Evolutionary conservation across 2,329 filamentous ascomycete genomes (phyloP).

Genomic region (Ophiognomonia clavigignenti-juglandacearum): DNA sequence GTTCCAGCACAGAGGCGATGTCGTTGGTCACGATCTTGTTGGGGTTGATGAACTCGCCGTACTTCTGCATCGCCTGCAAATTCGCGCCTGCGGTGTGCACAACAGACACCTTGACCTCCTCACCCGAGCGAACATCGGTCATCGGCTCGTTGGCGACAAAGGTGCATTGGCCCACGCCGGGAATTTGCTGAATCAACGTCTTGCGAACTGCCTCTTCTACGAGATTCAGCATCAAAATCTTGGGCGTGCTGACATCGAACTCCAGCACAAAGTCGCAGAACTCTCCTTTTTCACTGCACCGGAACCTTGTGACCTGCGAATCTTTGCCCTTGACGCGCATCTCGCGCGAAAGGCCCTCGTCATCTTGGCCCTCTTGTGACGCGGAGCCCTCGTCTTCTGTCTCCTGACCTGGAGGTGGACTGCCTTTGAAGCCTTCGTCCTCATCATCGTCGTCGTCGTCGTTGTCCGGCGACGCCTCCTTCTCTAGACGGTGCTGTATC

Average conservation of each 20-base stretch:
- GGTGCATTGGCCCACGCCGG: slow-evolving; percentile 68
- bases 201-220: slow-evolving; percentile 76
- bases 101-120: slow-evolving; percentile 45
- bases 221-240: slow-evolving; percentile 87
- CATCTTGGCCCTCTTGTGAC: slow-evolving; percentile 25
- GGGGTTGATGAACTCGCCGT: slow-evolving; percentile 78
- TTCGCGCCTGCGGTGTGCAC: slow-evolving; percentile 85
- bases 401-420: slow-evolving; percentile 36
- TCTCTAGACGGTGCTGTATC: slow-evolving; percentile 60
- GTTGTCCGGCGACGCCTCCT: slow-evolving; percentile 36
- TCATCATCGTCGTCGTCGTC: slow-evolving; percentile 53
- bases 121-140: slow-evolving; percentile 40
- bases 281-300: slow-evolving; percentile 69
- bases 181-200: slow-evolving; percentile 82
- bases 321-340: slow-evolving; percentile 60
- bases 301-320: slow-evolving; percentile 68
- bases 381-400: slow-evolving; percentile 35
- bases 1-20: slow-evolving; percentile 74
- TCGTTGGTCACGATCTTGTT: slow-evolving; percentile 89
- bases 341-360: slow-evolving; percentile 48
- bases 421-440: slow-evolving; percentile 48
- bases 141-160: slow-evolving; percentile 57
- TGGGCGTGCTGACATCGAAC: slow-evolving; percentile 75
- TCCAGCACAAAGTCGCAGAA: slow-evolving; percentile 80
- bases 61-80: slow-evolving; percentile 83